Conservation (phyloP, 495 filamentous ascomycete genomes). For the Astrocystis sublimbata region DNA sequence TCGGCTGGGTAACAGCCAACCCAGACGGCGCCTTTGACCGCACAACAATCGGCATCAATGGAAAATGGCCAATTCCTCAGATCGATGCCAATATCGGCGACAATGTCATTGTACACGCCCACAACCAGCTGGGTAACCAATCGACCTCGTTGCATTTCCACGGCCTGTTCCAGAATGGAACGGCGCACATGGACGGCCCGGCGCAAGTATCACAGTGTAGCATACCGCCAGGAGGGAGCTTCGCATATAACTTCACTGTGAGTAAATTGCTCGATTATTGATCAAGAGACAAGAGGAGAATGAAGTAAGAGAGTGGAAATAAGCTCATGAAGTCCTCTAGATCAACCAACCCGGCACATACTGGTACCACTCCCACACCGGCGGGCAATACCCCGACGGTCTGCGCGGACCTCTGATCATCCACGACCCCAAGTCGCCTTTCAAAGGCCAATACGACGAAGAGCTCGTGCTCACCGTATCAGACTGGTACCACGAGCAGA, state of each 20-base stretch:
- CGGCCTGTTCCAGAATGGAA: slow-evolving; percentile 71
- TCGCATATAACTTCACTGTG: slow-evolving; percentile 80
- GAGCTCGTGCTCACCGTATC: slow-evolving; percentile 65
- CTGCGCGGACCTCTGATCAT: slow-evolving; percentile 70
- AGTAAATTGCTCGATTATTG: slow-evolving; percentile 15
- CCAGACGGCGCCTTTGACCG: slow-evolving; percentile 71
- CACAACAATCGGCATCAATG: slow-evolving; percentile 77
- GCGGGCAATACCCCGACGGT: slow-evolving; percentile 74
- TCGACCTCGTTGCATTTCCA: slow-evolving; percentile 74
- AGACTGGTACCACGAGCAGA: slow-evolving; percentile 67
- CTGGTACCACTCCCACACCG: slow-evolving; percentile 79
- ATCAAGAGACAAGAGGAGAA: neutral
- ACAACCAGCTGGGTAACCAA: slow-evolving; percentile 73
- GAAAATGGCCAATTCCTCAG: slow-evolving; percentile 71
- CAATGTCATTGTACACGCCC: slow-evolving; percentile 66
- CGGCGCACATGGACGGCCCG: slow-evolving; percentile 74
- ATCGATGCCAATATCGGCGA: slow-evolving; percentile 73
- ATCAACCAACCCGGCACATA: slow-evolving; percentile 72
- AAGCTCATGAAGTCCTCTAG: slow-evolving; percentile 33
- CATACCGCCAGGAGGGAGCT: slow-evolving; percentile 60
- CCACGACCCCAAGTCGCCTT: slow-evolving; percentile 64
- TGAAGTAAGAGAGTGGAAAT: too few relatives aligned
- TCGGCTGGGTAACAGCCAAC: slow-evolving; percentile 78
- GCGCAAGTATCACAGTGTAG: slow-evolving; percentile 67
- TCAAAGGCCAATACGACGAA: slow-evolving; percentile 62